These are phyloP conservation scores for Allantophomopsis lycopodina DNA, from an alignment of 2,329 filamentous ascomycete genomes.

Conservation along the genomic window DNA sequence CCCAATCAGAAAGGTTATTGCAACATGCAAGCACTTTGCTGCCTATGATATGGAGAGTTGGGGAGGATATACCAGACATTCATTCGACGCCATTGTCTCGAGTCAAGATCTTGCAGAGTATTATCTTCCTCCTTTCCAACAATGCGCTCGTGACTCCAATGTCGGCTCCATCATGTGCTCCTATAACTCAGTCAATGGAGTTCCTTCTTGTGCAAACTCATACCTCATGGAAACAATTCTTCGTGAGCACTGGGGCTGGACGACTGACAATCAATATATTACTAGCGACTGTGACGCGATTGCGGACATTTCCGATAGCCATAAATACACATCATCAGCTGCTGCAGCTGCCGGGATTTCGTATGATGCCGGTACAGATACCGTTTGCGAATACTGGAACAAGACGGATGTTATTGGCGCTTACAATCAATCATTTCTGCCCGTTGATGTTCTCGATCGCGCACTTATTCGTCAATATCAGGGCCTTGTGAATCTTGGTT, in stretches of 20 bases:
- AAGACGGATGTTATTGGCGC: slow-evolving; percentile 4
- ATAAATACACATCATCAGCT: slow-evolving; percentile 6
- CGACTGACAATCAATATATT: slow-evolving; percentile 44
- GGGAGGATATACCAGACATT: slow-evolving; percentile 27
- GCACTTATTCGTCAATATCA: slow-evolving; percentile 37
- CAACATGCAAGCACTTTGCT: slow-evolving; percentile 46
- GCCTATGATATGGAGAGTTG: slow-evolving; percentile 35
- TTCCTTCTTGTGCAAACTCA: slow-evolving; percentile 46
- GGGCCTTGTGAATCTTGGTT: slow-evolving; percentile 38
- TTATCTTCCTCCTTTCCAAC: slow-evolving; percentile 51
- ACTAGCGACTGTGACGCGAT: slow-evolving; percentile 54
- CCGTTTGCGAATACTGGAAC: slow-evolving; percentile 10
- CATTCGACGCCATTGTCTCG: slow-evolving; percentile 40
- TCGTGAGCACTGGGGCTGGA: slow-evolving; percentile 52
- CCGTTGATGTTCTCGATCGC: slow-evolving; percentile 29
- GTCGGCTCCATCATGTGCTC: slow-evolving; percentile 47
- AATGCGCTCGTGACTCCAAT: slow-evolving; percentile 42
- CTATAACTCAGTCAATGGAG: slow-evolving; percentile 52
- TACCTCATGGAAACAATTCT: slow-evolving; percentile 51
- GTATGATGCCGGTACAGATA: slow-evolving; percentile 9
- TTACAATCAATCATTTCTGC: slow-evolving; percentile 23
- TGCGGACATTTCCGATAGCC: slow-evolving; percentile 34
- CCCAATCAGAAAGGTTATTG: slow-evolving; percentile 29
- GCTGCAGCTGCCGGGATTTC: slow-evolving; percentile 7
- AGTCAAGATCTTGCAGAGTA: slow-evolving; percentile 54